A percentile compares a stretch with the other conserved stretches of the same genome.
These are phyloP conservation scores for Puccinia coronata DNA, from an alignment of 1,284 basidiomycete genomes.

Conservation along the genomic window DNA sequence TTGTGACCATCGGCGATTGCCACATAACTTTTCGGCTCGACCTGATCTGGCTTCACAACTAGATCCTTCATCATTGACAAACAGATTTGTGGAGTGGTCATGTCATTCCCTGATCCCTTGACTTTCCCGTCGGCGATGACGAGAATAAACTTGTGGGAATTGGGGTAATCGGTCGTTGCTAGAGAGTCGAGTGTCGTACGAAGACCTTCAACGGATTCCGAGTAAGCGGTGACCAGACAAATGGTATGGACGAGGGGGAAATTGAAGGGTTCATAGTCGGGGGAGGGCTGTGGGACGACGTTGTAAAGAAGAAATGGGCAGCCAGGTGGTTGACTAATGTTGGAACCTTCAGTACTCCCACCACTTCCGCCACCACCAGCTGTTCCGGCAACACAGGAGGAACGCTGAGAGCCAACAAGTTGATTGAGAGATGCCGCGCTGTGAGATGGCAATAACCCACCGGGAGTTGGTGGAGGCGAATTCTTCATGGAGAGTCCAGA, in stretches of 20 bases:
- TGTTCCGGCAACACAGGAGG: conserved; percentile 18
- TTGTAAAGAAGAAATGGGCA: conserved; percentile 91
- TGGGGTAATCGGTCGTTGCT: conserved; percentile 97
- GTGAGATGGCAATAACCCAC: conserved; percentile 14
- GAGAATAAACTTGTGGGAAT: conserved; percentile 92
- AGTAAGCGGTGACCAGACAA: conserved; percentile 96
- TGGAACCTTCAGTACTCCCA: conserved; percentile 29
- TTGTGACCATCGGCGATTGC: conserved; percentile 99
- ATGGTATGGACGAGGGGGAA: conserved; percentile 93
- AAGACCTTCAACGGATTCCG: conserved; percentile 93
- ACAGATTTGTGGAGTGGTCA: conserved; percentile 91
- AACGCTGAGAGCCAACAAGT: conserved; percentile 35
- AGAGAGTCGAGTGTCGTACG: conserved; percentile 96
- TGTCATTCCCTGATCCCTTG: conserved; percentile 82
- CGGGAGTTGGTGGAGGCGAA: conserved; percentile 41
- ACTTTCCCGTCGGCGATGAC: conserved; percentile 99
- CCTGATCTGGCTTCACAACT: conserved; percentile 76
- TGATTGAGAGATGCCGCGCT: conserved; percentile 48
- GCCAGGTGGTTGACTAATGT: conserved; percentile 51
- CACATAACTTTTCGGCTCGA: conserved; percentile 93
- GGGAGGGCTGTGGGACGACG: conserved; percentile 87
- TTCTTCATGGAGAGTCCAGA: conserved; percentile 28
- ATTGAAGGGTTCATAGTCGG: conserved; percentile 90
- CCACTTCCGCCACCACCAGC: conserved; percentile 24
- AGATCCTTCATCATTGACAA: conserved; percentile 98